Percentiles rank a stretch among this genome's conserved stretches.
These are phyloP conservation scores for Cardamine occulta DNA, from an alignment of 345 rosid species.

Conservation along the genomic window DNA sequence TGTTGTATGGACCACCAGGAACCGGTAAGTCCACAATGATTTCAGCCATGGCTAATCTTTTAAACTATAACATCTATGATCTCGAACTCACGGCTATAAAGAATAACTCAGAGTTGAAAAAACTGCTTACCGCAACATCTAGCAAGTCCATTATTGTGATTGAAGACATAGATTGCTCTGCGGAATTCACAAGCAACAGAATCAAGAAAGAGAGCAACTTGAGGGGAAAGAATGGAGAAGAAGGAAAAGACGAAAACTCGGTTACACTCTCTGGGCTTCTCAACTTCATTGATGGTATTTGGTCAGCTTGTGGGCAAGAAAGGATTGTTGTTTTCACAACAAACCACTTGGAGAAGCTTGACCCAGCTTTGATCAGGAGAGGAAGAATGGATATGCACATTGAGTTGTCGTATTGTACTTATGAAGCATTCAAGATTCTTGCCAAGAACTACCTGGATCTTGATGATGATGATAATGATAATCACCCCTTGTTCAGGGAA, in stretches of 20 bases:
- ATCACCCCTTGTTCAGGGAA: slow-evolving; percentile 34
- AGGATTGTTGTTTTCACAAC: slow-evolving; percentile 68
- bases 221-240: neutral
- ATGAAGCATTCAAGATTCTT: slow-evolving; percentile 51
- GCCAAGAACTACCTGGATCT: slow-evolving; percentile 52
- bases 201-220: slow-evolving; percentile 14
- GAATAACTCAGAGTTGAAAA: slow-evolving; percentile 47
- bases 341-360: slow-evolving; percentile 64
- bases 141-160: slow-evolving; percentile 52
- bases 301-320: slow-evolving; percentile 77
- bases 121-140: slow-evolving; percentile 42
- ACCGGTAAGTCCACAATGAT: slow-evolving; percentile 56
- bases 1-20: slow-evolving; percentile 52
- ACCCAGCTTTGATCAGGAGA: slow-evolving; percentile 72
- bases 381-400: slow-evolving; percentile 66
- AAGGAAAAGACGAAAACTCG: slow-evolving; percentile 2
- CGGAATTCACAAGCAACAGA: slow-evolving; percentile 45
- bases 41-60: slow-evolving; percentile 51
- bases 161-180: slow-evolving; percentile 53
- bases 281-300: slow-evolving; percentile 71
- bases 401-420: slow-evolving; percentile 50
- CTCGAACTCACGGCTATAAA: slow-evolving; percentile 46
- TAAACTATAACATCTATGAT: slow-evolving; percentile 49
- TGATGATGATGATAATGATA: slow-evolving; percentile 29
- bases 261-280: slow-evolving; percentile 72